A percentile compares a stretch with the other conserved stretches of the same genome.
Evolutionary conservation across 768 basidiomycete species (phyloP).

Genomic region (Rhodotorula taiwanensis): DNA sequence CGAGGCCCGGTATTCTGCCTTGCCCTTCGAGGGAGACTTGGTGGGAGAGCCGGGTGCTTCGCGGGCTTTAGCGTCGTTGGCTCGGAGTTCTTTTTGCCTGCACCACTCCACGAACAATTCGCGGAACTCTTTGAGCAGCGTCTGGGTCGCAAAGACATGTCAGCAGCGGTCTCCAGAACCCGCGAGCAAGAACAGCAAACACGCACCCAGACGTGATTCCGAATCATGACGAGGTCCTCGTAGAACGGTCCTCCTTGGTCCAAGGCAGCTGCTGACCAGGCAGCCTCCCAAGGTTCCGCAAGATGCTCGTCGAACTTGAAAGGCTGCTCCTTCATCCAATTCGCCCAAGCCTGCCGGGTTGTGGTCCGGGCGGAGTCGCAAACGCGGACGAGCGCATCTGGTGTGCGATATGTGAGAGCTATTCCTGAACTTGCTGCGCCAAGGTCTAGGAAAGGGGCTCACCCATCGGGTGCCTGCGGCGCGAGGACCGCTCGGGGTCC

Average conservation of each 20-base stretch:
- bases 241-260: too few relatives aligned
- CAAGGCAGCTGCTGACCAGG: too few relatives aligned
- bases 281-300: constrained; percentile 2
- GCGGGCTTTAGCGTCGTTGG: background rate
- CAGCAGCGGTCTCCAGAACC: background rate
- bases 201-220: constrained; percentile 10
- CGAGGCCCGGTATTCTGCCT: constrained; percentile 12
- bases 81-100: background rate
- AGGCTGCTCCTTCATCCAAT: background rate
- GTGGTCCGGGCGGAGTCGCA: too few relatives aligned
- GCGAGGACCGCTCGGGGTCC: background rate
- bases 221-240: constrained; percentile 8
- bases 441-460: too few relatives aligned
- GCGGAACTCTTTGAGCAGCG: constrained; percentile 10
- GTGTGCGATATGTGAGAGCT: too few relatives aligned
- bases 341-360: background rate
- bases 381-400: constrained; percentile 18
- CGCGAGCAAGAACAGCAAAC: background rate
- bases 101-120: background rate
- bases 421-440: too few relatives aligned
- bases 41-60: constrained; percentile 15
- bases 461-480: constrained; percentile 21
- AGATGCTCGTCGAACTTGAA: constrained; percentile 20
- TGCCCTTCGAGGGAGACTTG: constrained; percentile 19
- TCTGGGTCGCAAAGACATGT: background rate